phyloP scores from a whole-genome alignment of 2,329 filamentous ascomycete species.

The Calonectria honghensis region DNA sequence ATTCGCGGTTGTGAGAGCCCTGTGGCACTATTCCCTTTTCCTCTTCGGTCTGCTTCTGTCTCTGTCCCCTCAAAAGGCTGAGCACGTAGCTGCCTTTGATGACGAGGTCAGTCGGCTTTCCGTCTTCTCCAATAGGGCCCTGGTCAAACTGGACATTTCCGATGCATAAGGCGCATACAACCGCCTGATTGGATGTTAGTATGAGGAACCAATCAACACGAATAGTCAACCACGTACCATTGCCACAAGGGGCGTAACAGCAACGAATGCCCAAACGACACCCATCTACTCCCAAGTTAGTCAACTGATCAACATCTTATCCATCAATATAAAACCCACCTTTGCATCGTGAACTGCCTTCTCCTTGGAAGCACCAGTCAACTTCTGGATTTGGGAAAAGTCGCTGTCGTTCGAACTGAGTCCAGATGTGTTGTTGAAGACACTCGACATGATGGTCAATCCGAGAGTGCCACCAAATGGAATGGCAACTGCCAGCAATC shows the following conservation, averaged over 20 bases:
- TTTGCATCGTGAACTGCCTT: slow-evolving; percentile 55
- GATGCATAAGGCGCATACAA: slow-evolving; percentile 54
- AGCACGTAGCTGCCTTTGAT: slow-evolving; percentile 58
- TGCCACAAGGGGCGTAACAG: slow-evolving; percentile 75
- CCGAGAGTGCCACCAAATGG: slow-evolving; percentile 80
- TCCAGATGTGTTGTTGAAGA: slow-evolving; percentile 77
- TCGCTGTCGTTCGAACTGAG: slow-evolving; percentile 50
- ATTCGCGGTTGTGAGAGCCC: slow-evolving; percentile 38
- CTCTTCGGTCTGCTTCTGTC: slow-evolving; percentile 39
- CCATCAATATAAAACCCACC: slow-evolving; percentile 38
- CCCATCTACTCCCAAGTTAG: slow-evolving; percentile 62
- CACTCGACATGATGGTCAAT: slow-evolving; percentile 80
- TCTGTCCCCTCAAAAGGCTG: slow-evolving; percentile 48
- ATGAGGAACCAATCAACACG: background rate
- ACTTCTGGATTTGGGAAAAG: slow-evolving; percentile 51
- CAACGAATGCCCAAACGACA: slow-evolving; percentile 79
- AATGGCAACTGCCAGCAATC: slow-evolving; percentile 74
- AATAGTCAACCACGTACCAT: slow-evolving; percentile 55
- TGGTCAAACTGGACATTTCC: slow-evolving; percentile 58
- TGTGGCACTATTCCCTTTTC: slow-evolving; percentile 44
- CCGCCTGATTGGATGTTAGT: slow-evolving; percentile 49
- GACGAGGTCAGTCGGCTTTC: slow-evolving; percentile 53
- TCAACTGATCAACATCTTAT: background rate
- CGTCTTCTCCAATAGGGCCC: slow-evolving; percentile 52
- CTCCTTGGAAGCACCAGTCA: slow-evolving; percentile 35